phyloP scores from a whole-genome alignment of 1,139 yeast genomes.

The Candida sanyaensis region DNA sequence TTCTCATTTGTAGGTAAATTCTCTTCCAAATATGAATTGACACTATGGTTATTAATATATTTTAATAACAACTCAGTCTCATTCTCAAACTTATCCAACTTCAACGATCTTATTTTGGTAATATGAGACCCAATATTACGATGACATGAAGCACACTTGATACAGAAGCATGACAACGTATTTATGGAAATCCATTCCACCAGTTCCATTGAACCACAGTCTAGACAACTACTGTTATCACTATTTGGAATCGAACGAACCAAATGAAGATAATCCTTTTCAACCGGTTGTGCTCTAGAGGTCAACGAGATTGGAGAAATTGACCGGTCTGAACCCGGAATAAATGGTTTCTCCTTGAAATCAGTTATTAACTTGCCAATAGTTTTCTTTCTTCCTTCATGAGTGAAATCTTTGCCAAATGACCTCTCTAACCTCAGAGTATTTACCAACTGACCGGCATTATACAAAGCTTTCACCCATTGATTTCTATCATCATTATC shows the following conservation, averaged over 20 bases:
- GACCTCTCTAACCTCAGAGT: conserved; percentile 23
- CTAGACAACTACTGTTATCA: conserved; percentile 73
- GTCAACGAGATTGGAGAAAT: conserved; percentile 38
- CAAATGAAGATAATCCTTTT: conserved; percentile 34
- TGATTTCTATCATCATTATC: conserved; percentile 65
- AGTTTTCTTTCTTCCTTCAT: conserved; percentile 13
- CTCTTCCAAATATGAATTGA: conserved; percentile 42
- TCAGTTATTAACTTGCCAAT: conserved; percentile 16
- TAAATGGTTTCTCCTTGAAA: conserved; percentile 17
- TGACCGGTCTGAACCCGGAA: conserved; percentile 24
- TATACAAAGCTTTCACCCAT: conserved; percentile 66
- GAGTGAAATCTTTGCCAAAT: conserved; percentile 7
- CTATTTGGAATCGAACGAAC: conserved; percentile 50
- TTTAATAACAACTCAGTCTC: conserved; percentile 43
- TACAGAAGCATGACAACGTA: conserved; percentile 70
- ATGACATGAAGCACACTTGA: conserved; percentile 72
- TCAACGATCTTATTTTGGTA: conserved; percentile 51
- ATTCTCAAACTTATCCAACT: conserved; percentile 48
- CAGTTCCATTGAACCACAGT: conserved; percentile 63
- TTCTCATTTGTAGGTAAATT: conserved; percentile 13
- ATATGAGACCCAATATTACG: conserved; percentile 54
- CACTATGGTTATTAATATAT: conserved; percentile 40
- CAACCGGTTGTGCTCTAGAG: conserved; percentile 24
- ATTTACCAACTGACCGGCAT: conserved; percentile 48
- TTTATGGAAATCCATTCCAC: conserved; percentile 93